These are phyloP conservation scores for Centaurea solstitialis DNA, from an alignment of 129 eudicot species.

Conservation along the genomic window DNA sequence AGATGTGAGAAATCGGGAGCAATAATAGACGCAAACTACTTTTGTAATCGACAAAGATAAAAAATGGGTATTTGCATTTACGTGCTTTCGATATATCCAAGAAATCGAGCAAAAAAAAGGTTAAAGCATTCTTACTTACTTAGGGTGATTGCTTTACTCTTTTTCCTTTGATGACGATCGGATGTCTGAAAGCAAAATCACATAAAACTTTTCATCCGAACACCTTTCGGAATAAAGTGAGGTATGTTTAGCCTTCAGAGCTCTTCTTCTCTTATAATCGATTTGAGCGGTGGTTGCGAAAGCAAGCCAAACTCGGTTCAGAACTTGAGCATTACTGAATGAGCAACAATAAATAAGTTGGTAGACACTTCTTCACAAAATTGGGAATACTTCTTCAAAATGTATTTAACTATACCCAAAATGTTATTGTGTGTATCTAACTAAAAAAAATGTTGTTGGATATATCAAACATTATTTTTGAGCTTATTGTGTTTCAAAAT, in stretches of 20 bases:
- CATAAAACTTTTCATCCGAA: slow-evolving; percentile 13
- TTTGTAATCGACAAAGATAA: not conserved
- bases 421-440: too few relatives aligned
- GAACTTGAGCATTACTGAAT: not conserved
- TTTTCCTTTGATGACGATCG: not conserved
- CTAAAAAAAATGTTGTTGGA: too few relatives aligned
- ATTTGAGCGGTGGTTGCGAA: not conserved
- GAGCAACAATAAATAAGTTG: slow-evolving; percentile 2
- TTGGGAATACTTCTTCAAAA: too few relatives aligned
- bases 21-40: not conserved
- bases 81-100: not conserved
- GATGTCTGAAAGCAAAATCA: not conserved
- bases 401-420: too few relatives aligned
- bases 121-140: not conserved
- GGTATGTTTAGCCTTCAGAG: slow-evolving; percentile 4
- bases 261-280: not conserved
- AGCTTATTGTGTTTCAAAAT: too few relatives aligned
- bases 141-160: not conserved
- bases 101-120: not conserved
- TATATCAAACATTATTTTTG: too few relatives aligned
- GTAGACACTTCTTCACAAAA: not conserved
- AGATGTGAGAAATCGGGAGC: not conserved
- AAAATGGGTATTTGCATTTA: not conserved
- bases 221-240: not conserved
- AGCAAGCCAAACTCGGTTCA: not conserved